Conservation (phyloP, 176 grass and related monocot genomes). For the Juncus effusus region DNA sequence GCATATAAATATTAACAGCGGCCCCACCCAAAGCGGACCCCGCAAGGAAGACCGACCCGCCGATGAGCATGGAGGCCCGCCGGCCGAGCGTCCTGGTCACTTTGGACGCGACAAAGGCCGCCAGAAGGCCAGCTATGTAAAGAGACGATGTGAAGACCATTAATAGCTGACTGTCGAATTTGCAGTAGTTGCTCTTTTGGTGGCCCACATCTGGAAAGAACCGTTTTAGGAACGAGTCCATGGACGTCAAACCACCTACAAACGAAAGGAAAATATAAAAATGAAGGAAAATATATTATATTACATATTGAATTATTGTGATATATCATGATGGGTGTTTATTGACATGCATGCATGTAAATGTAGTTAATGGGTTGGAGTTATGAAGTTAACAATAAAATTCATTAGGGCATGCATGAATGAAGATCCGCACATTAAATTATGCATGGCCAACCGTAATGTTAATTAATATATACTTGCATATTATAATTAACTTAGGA, state of each 20-base stretch:
- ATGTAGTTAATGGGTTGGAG: neutral
- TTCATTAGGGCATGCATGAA: too few species aligned
- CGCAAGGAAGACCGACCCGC: slow-evolving; percentile 45
- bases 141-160: slow-evolving; percentile 76
- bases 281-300: neutral
- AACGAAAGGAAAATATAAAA: neutral
- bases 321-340: neutral
- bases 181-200: slow-evolving; percentile 58
- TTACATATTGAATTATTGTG: neutral
- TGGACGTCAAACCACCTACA: slow-evolving; percentile 57
- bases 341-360: neutral
- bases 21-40: slow-evolving; percentile 62
- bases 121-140: slow-evolving; percentile 70
- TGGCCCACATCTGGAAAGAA: slow-evolving; percentile 69
- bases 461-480: too few species aligned
- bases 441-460: too few species aligned
- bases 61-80: slow-evolving; percentile 58
- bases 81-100: slow-evolving; percentile 60
- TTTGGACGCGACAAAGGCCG: slow-evolving; percentile 46
- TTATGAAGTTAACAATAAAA: neutral
- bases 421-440: too few species aligned
- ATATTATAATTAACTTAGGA: too few species aligned
- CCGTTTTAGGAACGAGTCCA: slow-evolving; percentile 63
- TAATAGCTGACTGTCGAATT: slow-evolving; percentile 73
- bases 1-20: slow-evolving; percentile 57